Base-by-base conservation (phyloP, 2,329 filamentous ascomycete genomes). In the Cyphellophora attinorum region DNA sequence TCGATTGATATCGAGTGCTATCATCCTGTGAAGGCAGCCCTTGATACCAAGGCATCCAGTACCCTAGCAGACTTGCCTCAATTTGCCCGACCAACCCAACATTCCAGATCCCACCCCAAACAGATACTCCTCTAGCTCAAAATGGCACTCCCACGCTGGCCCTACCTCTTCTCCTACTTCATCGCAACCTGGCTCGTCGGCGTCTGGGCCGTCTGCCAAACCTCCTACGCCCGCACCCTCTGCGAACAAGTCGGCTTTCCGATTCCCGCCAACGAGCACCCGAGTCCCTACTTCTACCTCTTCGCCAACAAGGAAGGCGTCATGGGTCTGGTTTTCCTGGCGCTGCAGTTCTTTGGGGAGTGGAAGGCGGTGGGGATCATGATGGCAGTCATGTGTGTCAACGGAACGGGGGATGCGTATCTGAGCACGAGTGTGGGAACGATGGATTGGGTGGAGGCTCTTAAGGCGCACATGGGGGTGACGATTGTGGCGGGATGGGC, bases 301-400 rank as follows among this genome's bases (percentile, higher is more conserved):
- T n/a, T 25, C 21, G 21, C 21, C 21, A 25, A 25, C 21, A 25
- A 29, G 13, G 28, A 29, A 13, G 28, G 6, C 13, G n/a, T 29
- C 28, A 29, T 29, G 6, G 28, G n/a, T 13, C 6, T 29, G 8
- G 11, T 29, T 13, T 13, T 29, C 13, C 28, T 12, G 14, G 28
- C 11, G 6, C 28, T 12, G 10, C 28, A 29, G 14, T 6, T 10
- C 10, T 8, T 13, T 6, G 28, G n/a, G 11, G 28, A 29, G 14
- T 12, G n/a, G 28, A 29, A n/a, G n/a, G 14, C 14, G 28, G 28
- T 12, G 11, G 28, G 28, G 28, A 29, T 29, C n/a, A 29, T 12
- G 28, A 8, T 16, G 21, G 21, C 8, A n/a, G 21, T 25, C 8
- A n/a, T 25, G n/a, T 25, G 21, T 25, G 21, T 25, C 8, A n/a